Evolutionary conservation across 805 yeast species (phyloP).

Genomic region (Maudiozyma saulgeensis): DNA sequence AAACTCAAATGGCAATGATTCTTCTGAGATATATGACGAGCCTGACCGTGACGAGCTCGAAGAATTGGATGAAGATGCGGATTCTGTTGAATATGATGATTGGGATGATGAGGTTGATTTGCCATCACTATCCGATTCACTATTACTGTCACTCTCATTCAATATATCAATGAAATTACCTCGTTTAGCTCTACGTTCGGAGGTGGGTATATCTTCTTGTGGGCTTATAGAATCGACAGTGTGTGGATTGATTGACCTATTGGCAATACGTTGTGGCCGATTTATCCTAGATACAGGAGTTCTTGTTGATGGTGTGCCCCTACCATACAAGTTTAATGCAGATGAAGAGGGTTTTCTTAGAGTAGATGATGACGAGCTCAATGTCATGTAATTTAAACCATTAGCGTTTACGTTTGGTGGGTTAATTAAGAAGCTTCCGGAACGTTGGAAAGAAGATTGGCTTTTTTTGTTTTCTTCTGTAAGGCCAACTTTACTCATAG

Average conservation of each 20-base stretch:
- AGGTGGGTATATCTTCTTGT: background rate
- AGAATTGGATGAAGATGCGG: background rate
- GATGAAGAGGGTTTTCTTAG: conserved; percentile 3
- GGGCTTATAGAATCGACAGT: background rate
- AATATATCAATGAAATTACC: conserved; percentile 5
- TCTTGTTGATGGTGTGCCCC: conserved; percentile 6
- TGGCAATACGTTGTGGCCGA: background rate
- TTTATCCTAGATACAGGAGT: conserved; percentile 5
- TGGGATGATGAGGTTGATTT: conserved; percentile 1
- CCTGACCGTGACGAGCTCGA: background rate
- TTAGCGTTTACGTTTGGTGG: background rate
- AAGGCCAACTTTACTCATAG: conserved; percentile 18
- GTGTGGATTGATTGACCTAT: background rate
- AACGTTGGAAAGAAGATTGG: background rate
- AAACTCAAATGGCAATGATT: conserved; percentile 21
- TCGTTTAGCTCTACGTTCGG: conserved; percentile 2
- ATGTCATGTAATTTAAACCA: background rate
- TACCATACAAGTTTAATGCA: background rate
- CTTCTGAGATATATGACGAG: conserved; percentile 1
- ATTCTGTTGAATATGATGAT: background rate
- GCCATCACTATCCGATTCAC: background rate
- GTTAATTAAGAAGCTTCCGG: background rate
- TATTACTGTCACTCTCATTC: conserved; percentile 1
- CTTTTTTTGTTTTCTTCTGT: background rate
- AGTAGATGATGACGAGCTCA: background rate